phyloP scores from a whole-genome alignment of 352 stramenopile genomes.

The Globisporangium viniferum region DNA sequence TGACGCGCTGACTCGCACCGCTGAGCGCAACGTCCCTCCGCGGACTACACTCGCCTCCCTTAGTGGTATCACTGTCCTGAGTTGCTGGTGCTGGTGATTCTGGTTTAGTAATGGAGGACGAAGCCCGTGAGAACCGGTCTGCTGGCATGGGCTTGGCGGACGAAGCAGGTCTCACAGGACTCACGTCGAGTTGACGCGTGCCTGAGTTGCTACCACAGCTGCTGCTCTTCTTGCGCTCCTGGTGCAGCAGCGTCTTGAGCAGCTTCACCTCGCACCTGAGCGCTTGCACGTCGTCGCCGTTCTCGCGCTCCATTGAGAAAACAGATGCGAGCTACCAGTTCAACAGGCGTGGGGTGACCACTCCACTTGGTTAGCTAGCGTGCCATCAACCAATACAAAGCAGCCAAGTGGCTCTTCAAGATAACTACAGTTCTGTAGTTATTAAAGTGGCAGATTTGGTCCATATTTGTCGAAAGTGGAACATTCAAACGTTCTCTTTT shows the following conservation, averaged over 20 bases:
- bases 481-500: not conserved
- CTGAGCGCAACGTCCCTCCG: not conserved
- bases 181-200: not conserved
- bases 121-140: not conserved
- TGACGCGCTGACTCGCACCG: not conserved
- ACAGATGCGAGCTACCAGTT: too few relatives aligned
- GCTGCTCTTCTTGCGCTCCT: constrained; percentile 36
- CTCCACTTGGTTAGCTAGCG: too few relatives aligned
- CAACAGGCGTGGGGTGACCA: too few relatives aligned
- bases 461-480: not conserved
- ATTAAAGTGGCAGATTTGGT: not conserved
- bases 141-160: not conserved
- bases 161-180: constrained; percentile 14
- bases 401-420: not conserved
- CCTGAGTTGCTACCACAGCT: not conserved
- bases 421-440: not conserved
- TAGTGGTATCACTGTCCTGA: not conserved
- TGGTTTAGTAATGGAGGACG: not conserved
- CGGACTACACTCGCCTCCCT: not conserved
- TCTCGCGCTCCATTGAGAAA: not conserved
- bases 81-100: not conserved
- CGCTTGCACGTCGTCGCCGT: constrained; percentile 42
- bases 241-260: constrained; percentile 38
- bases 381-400: not conserved
- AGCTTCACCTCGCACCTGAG: constrained; percentile 53